Percentiles rank a stretch among this genome's conserved stretches.
phyloP scores from a whole-genome alignment of 2,329 filamentous ascomycete genomes.

The Venturia nashicola region DNA sequence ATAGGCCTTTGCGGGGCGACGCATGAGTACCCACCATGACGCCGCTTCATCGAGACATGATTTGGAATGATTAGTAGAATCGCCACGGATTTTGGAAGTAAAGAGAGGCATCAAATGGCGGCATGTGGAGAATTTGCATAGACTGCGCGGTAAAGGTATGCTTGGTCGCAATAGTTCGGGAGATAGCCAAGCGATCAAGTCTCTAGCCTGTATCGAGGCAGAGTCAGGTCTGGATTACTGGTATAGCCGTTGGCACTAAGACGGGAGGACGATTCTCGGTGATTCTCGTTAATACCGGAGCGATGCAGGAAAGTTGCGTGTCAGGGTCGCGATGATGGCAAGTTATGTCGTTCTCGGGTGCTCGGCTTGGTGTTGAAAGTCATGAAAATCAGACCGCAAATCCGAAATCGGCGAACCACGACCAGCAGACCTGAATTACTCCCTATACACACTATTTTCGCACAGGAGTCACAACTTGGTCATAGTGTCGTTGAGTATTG shows the following conservation, averaged over 20 bases:
- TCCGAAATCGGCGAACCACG: background rate
- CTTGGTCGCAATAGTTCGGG: background rate
- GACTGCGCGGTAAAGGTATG: background rate
- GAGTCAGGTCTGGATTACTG: background rate
- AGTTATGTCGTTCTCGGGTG: background rate
- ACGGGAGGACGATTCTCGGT: background rate
- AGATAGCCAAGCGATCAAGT: background rate
- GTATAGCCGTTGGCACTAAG: background rate
- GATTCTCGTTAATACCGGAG: background rate
- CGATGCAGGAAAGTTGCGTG: no score
- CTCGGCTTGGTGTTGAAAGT: background rate
- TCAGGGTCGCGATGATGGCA: background rate
- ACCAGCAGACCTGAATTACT: background rate
- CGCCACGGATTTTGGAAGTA: background rate
- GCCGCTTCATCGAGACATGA: background rate
- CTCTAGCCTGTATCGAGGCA: background rate
- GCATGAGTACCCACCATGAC: background rate
- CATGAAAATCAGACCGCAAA: background rate
- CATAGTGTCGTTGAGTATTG: background rate
- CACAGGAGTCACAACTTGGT: background rate
- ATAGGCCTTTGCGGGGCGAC: background rate
- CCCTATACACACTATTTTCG: background rate
- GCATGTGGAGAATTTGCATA: background rate
- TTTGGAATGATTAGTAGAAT: background rate
- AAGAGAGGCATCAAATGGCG: background rate